These are phyloP conservation scores for Paramecium octaurelia DNA, from an alignment of 73 alveolate species.

Conservation along the genomic window DNA sequence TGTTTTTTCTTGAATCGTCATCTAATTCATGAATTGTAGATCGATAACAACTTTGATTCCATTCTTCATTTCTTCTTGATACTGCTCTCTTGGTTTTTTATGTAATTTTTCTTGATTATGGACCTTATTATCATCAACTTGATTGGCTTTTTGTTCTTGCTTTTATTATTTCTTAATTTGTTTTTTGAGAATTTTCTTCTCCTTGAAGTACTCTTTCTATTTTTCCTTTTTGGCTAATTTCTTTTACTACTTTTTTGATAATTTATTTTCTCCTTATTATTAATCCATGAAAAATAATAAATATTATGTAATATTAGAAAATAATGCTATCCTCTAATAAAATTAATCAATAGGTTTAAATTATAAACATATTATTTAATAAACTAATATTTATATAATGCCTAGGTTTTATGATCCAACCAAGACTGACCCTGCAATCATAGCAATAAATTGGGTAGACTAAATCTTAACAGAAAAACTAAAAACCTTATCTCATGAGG, in stretches of 20 bases:
- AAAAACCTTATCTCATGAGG: neutral
- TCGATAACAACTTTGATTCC: neutral
- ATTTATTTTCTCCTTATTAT: neutral
- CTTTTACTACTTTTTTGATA: conserved; percentile 17
- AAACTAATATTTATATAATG: neutral
- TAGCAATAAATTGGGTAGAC: neutral
- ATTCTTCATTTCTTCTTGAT: conserved; percentile 14
- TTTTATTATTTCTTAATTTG: neutral
- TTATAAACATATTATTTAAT: neutral
- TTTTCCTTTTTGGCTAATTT: neutral
- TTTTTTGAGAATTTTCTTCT: neutral
- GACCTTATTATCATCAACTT: neutral
- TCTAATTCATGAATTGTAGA: neutral
- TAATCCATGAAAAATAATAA: neutral
- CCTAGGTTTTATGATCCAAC: conserved; percentile 26
- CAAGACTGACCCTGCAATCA: neutral
- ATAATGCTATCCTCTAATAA: neutral
- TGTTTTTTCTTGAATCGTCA: neutral
- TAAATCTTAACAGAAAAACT: neutral
- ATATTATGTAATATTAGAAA: neutral
- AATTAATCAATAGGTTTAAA: neutral
- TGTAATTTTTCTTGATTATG: neutral
- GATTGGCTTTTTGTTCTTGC: neutral
- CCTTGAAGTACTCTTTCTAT: conserved; percentile 5
- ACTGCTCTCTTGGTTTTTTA: neutral